phyloP scores from a whole-genome alignment of 768 basidiomycete species.

The Cystobasidium onofrii region DNA sequence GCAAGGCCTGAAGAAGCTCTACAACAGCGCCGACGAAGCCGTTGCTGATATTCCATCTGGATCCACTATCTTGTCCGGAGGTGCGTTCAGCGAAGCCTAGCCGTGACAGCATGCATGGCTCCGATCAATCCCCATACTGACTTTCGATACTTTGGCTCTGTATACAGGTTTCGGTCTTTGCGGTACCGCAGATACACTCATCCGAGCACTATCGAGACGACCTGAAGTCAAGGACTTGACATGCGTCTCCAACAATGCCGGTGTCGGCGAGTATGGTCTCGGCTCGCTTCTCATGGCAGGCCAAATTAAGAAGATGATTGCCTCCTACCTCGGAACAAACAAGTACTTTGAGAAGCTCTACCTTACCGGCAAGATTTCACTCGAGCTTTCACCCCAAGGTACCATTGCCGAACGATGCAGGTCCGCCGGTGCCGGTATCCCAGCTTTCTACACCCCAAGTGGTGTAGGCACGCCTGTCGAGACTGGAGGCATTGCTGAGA shows the following conservation, averaged over 20 bases:
- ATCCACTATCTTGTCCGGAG: slow-evolving; percentile 68
- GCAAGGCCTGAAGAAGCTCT: slow-evolving; percentile 52
- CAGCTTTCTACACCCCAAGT: slow-evolving; percentile 87
- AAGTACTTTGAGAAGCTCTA: slow-evolving; percentile 68
- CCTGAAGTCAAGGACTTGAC: slow-evolving; percentile 66
- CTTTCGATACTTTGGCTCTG: background rate
- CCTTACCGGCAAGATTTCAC: slow-evolving; percentile 66
- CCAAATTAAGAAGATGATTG: slow-evolving; percentile 73
- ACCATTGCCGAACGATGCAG: slow-evolving; percentile 80
- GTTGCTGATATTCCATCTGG: slow-evolving; percentile 74
- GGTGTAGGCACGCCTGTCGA: slow-evolving; percentile 71
- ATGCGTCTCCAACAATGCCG: slow-evolving; percentile 75
- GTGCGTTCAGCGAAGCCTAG: slow-evolving; percentile 53
- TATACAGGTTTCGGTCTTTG: slow-evolving; percentile 73
- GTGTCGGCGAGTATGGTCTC: slow-evolving; percentile 32
- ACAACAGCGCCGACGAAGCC: slow-evolving; percentile 71
- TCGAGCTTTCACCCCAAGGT: slow-evolving; percentile 86
- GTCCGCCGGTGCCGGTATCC: slow-evolving; percentile 81
- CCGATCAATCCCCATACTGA: background rate
- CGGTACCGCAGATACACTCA: slow-evolving; percentile 82
- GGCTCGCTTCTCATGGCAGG: slow-evolving; percentile 61
- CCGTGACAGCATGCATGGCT: too few relatives aligned
- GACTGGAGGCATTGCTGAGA: slow-evolving; percentile 65
- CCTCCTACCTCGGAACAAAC: slow-evolving; percentile 71
- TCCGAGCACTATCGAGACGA: slow-evolving; percentile 65